Conservation (phyloP, 2,329 filamentous ascomycete species). For the Talaromyces pinophilus region DNA sequence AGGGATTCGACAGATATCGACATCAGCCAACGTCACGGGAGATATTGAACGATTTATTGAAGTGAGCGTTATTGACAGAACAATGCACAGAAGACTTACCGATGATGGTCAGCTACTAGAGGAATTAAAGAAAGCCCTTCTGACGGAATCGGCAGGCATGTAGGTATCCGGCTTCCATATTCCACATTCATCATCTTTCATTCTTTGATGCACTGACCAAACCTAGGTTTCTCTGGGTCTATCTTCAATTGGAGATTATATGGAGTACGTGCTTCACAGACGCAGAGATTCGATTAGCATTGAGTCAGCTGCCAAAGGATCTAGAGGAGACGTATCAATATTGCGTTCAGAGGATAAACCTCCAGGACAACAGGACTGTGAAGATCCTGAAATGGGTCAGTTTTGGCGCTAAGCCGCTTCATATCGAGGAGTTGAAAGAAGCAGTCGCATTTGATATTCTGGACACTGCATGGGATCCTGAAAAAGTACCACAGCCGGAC, state of each 20-base stretch:
- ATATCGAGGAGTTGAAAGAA: constrained; percentile 30
- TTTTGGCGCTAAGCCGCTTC: constrained; percentile 27
- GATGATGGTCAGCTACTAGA: constrained; percentile 21
- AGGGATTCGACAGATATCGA: constrained; percentile 27
- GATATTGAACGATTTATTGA: constrained; percentile 29
- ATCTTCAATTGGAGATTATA: constrained; percentile 29
- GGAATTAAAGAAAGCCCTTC: constrained; percentile 9
- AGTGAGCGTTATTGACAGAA: constrained; percentile 26
- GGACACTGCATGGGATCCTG: constrained; percentile 26
- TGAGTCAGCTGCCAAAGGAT: constrained; percentile 26
- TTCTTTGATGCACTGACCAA: not conserved
- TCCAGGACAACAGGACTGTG: constrained; percentile 15
- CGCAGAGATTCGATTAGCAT: constrained; percentile 25
- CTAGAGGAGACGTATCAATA: constrained; percentile 29
- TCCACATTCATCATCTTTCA: not conserved
- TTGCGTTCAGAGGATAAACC: constrained; percentile 26
- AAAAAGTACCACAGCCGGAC: constrained; percentile 24
- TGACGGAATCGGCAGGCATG: constrained; percentile 13
- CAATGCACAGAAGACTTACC: constrained; percentile 25
- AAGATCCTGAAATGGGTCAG: constrained; percentile 29
- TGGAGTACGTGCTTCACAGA: constrained; percentile 29
- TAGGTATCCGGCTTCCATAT: not conserved
- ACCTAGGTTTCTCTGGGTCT: constrained; percentile 29
- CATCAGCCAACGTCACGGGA: constrained; percentile 24
- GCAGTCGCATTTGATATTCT: constrained; percentile 26